These are phyloP conservation scores for Podospora didyma DNA, from an alignment of 495 filamentous ascomycete genomes.

Conservation along the genomic window DNA sequence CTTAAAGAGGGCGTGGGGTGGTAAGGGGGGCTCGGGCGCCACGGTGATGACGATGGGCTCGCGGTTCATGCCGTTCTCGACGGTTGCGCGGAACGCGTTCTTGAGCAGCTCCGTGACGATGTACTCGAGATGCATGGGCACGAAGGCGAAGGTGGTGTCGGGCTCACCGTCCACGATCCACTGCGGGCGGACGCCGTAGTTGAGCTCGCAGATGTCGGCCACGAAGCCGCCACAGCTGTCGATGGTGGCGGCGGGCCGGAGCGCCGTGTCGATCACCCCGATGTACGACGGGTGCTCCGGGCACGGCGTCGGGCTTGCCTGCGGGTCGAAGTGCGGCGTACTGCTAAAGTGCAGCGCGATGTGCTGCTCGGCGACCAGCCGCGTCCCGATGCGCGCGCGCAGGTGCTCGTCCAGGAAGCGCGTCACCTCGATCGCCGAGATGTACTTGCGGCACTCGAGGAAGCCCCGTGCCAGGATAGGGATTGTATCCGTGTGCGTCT, in stretches of 20 bases:
- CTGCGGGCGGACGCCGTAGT: slow-evolving; percentile 84
- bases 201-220: slow-evolving; percentile 91
- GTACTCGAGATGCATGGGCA: slow-evolving; percentile 94
- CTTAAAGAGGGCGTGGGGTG: too few species aligned
- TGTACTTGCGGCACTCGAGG: slow-evolving; percentile 85
- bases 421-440: slow-evolving; percentile 73
- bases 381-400: slow-evolving; percentile 87
- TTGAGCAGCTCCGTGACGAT: slow-evolving; percentile 95
- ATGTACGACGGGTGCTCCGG: slow-evolving; percentile 68
- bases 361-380: slow-evolving; percentile 94
- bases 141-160: slow-evolving; percentile 78
- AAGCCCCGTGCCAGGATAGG: slow-evolving; percentile 89
- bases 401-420: slow-evolving; percentile 91
- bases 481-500: slow-evolving; percentile 91
- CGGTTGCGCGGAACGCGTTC: slow-evolving; percentile 89
- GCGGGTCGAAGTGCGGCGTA: slow-evolving; percentile 58
- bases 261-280: slow-evolving; percentile 91
- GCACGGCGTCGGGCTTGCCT: slow-evolving; percentile 38
- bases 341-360: slow-evolving; percentile 86
- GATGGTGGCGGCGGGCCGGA: slow-evolving; percentile 77
- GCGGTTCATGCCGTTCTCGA: slow-evolving; percentile 72
- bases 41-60: slow-evolving; percentile 90
- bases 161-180: slow-evolving; percentile 79
- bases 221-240: slow-evolving; percentile 84
- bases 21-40: slow-evolving; percentile 62